Conservation (phyloP, 2,329 filamentous ascomycete species). For the Fusarium praegraminearum region DNA sequence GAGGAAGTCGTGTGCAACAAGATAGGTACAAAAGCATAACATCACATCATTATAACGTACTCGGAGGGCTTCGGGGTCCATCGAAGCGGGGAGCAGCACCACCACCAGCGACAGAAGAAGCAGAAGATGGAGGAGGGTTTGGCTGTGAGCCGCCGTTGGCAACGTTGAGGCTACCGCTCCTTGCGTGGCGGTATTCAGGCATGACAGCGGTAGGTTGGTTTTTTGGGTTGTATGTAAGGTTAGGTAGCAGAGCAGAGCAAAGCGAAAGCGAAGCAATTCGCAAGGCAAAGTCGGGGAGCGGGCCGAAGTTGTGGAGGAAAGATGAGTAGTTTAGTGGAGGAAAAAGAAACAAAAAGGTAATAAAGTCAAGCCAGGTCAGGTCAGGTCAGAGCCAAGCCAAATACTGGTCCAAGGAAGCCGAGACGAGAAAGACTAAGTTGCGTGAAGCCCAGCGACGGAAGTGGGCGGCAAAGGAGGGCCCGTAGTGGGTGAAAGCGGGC, state of each 20-base stretch:
- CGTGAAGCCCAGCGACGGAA: conserved; percentile 46
- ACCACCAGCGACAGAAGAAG: conserved; percentile 41
- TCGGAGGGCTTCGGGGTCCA: conserved; percentile 72
- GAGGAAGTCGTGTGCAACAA: conserved; percentile 45
- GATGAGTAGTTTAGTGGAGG: conserved; percentile 11
- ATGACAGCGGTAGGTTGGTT: conserved; percentile 36
- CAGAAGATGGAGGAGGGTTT: conserved; percentile 48
- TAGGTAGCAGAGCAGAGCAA: conserved; percentile 4
- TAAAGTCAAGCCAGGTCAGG: conserved; percentile 13
- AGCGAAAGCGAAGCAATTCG: conserved; percentile 32
- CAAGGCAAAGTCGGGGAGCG: conserved; percentile 30
- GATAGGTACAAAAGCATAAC: conserved; percentile 35
- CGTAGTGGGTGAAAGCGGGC: conserved; percentile 44
- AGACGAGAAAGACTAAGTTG: conserved; percentile 24
- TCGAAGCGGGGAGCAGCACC: conserved; percentile 62
- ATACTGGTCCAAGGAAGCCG: conserved; percentile 12
- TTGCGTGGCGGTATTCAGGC: conserved; percentile 68
- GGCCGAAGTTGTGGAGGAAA: conserved; percentile 36
- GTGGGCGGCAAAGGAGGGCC: conserved; percentile 46
- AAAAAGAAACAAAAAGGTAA: conserved; percentile 15
- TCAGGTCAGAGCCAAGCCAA: conserved; percentile 3
- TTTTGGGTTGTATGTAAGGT: conserved; percentile 38
- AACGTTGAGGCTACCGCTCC: conserved; percentile 69
- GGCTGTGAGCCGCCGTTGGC: conserved; percentile 52
- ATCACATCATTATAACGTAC: conserved; percentile 52